Percentiles rank a stretch among this genome's conserved stretches.
Conservation (phyloP, 164 flowering plant species). For the Chimonanthus praecox region DNA sequence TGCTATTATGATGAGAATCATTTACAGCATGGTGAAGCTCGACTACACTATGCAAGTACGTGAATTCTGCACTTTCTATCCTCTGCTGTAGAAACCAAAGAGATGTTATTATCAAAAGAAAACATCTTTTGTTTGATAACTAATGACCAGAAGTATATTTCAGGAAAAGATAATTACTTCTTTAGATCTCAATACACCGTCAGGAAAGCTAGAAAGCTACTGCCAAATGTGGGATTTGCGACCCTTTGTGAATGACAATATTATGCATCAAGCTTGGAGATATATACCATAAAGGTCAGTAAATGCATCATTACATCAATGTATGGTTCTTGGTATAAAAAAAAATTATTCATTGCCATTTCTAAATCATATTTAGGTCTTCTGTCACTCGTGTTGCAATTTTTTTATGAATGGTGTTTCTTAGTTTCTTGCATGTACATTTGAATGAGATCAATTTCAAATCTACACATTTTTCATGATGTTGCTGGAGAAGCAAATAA, state of each 20-base stretch:
- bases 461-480: no score
- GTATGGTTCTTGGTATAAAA: no score
- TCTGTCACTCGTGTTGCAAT: no score
- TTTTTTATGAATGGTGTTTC: no score
- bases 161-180: constrained; percentile 66
- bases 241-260: constrained; percentile 58
- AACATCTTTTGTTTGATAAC: not conserved
- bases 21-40: constrained; percentile 64
- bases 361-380: no score
- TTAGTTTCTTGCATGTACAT: no score
- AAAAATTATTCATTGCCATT: no score
- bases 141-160: constrained; percentile 4
- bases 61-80: not conserved
- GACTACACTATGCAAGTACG: constrained; percentile 76
- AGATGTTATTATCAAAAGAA: not conserved
- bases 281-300: constrained; percentile 15
- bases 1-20: constrained; percentile 43
- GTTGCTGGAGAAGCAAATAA: no score
- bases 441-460: no score
- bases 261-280: constrained; percentile 56
- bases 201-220: constrained; percentile 66
- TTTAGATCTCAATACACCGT: constrained; percentile 32
- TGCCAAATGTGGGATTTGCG: constrained; percentile 72
- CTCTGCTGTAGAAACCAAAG: not conserved
- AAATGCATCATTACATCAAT: no score